Percentiles rank a stretch among this genome's conserved stretches.
Conservation (phyloP, 345 rosid species). For the Corymbia maculata region DNA sequence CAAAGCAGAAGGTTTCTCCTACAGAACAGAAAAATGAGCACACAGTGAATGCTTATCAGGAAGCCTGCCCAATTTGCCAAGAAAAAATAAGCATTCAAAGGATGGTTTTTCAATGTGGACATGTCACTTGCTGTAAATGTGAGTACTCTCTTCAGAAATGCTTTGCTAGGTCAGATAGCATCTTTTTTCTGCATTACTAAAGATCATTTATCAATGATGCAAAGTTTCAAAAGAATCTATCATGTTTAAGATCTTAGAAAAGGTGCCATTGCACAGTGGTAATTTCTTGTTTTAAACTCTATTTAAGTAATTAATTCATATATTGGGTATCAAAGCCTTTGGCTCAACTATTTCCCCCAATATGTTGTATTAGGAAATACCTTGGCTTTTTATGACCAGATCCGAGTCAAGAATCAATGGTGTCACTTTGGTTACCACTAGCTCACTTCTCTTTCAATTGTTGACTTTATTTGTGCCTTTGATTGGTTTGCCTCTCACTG, state of each 20-base stretch:
- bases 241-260: background rate
- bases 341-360: background rate
- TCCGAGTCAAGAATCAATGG: background rate
- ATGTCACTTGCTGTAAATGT: slow-evolving; percentile 91
- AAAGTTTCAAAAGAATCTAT: background rate
- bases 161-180: background rate
- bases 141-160: slow-evolving; percentile 4
- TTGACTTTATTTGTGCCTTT: background rate
- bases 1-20: slow-evolving; percentile 39
- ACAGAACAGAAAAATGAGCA: slow-evolving; percentile 25
- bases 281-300: background rate
- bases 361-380: background rate
- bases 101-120: slow-evolving; percentile 98
- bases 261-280: background rate
- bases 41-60: slow-evolving; percentile 35
- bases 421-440: background rate
- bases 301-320: background rate
- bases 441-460: background rate
- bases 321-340: background rate
- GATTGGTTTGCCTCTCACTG: background rate
- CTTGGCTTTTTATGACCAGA: background rate
- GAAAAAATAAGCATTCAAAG: slow-evolving; percentile 64
- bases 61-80: slow-evolving; percentile 90
- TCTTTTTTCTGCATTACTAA: background rate
- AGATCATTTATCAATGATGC: background rate